These are phyloP conservation scores for Tolypocladium tropicale DNA, from an alignment of 2,329 filamentous ascomycete genomes.

Conservation along the genomic window DNA sequence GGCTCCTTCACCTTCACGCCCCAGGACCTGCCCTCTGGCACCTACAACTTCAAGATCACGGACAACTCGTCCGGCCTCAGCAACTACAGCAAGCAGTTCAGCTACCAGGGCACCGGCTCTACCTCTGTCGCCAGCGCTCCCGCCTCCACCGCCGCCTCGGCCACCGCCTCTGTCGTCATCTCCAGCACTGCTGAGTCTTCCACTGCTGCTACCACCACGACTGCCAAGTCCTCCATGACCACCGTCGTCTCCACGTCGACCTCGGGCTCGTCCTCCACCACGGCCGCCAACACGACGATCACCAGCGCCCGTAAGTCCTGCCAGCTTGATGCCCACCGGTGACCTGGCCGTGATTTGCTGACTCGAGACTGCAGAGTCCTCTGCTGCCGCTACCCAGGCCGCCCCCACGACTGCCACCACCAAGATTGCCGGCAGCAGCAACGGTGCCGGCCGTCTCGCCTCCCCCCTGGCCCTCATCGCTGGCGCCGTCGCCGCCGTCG, in stretches of 20 bases:
- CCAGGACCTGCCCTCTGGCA: constrained; percentile 14
- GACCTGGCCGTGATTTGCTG: not conserved
- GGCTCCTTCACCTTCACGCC: constrained; percentile 18
- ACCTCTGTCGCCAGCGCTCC: not conserved
- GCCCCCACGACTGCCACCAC: constrained; percentile 7
- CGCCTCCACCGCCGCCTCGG: not conserved
- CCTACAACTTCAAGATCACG: constrained; percentile 24
- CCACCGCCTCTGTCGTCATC: not conserved
- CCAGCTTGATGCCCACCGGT: no score
- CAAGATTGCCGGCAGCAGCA: constrained; percentile 18
- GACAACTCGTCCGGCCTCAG: constrained; percentile 10
- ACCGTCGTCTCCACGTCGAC: constrained; percentile 3
- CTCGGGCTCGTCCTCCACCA: constrained; percentile 7
- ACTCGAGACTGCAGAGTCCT: not conserved
- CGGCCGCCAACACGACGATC: constrained; percentile 11
- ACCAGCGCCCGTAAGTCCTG: not conserved
- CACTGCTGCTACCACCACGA: not conserved
- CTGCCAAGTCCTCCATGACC: constrained; percentile 1
- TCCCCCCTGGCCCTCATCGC: constrained; percentile 22
- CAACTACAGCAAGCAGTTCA: constrained; percentile 24
- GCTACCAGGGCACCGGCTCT: constrained; percentile 14
- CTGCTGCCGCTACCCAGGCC: not conserved
- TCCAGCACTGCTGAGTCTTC: not conserved
- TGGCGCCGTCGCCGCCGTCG: constrained; percentile 22
- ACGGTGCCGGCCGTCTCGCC: constrained; percentile 16